A percentile compares a stretch with the other conserved stretches of the same genome.
Evolutionary conservation across 163 green algal genomes (phyloP).

Genomic region (Smithsoniella earleae): DNA sequence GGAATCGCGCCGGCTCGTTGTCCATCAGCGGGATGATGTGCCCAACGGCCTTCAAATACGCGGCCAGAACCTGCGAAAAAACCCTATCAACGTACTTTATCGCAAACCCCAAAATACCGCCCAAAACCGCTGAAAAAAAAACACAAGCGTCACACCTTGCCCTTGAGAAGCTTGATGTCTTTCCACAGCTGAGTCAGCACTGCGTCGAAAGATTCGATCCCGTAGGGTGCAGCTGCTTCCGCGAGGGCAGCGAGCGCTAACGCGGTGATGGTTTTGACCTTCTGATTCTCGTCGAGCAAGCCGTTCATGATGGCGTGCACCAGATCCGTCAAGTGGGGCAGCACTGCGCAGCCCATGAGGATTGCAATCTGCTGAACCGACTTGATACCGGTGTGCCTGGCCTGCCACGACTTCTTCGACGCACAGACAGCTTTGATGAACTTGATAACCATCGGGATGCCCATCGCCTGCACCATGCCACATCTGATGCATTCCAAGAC

Average conservation of each 20-base stretch:
- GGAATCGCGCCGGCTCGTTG: slow-evolving; percentile 93
- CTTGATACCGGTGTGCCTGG: slow-evolving; percentile 82
- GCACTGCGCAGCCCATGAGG: slow-evolving; percentile 92
- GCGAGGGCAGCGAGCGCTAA: slow-evolving; percentile 89
- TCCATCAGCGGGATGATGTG: slow-evolving; percentile 99
- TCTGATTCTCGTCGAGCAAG: slow-evolving; percentile 93
- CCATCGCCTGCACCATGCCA: slow-evolving; percentile 76
- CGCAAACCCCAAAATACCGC: too few species aligned
- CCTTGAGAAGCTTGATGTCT: slow-evolving; percentile 82
- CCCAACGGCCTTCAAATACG: slow-evolving; percentile 90
- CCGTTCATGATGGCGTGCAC: slow-evolving; percentile 97
- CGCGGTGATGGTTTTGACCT: slow-evolving; percentile 94
- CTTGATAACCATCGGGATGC: slow-evolving; percentile 92
- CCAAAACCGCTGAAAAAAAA: too few species aligned
- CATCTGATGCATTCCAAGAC: too few species aligned
- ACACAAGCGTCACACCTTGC: slow-evolving; percentile 68
- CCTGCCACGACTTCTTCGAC: slow-evolving; percentile 94
- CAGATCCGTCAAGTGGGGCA: slow-evolving; percentile 89
- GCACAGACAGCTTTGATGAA: slow-evolving; percentile 98
- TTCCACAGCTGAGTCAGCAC: slow-evolving; percentile 98
- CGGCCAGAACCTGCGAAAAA: slow-evolving; percentile 66
- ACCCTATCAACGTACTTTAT: too few species aligned
- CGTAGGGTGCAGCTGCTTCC: slow-evolving; percentile 90
- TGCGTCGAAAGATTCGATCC: slow-evolving; percentile 97
- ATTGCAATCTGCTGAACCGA: slow-evolving; percentile 88